Evolutionary conservation across 257 asterid genomes (phyloP).

Genomic region (Fraxinus cuspidata): DNA sequence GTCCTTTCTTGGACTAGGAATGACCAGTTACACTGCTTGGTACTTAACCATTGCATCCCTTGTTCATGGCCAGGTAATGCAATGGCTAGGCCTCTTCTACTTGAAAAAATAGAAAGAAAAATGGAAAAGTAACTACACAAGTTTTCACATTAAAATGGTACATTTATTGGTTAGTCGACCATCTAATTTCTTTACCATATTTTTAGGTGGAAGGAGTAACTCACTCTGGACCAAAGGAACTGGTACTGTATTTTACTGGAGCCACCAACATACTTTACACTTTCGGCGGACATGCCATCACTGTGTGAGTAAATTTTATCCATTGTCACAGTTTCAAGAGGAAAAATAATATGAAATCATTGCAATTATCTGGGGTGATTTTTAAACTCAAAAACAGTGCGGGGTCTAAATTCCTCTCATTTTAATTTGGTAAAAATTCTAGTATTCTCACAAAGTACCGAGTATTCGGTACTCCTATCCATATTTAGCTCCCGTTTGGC

Average conservation of each 20-base stretch:
- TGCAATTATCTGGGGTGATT: too few species aligned
- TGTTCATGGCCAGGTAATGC: slow-evolving; percentile 37
- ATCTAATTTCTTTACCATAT: background rate
- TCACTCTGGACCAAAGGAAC: slow-evolving; percentile 34
- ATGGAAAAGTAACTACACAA: too few species aligned
- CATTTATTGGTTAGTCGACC: background rate
- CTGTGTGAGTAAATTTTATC: slow-evolving; percentile 31
- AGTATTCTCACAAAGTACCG: too few species aligned
- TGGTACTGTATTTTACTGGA: slow-evolving; percentile 41
- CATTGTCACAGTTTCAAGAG: background rate
- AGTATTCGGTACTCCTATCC: too few species aligned
- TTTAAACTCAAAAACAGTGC: too few species aligned
- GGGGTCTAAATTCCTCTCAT: too few species aligned
- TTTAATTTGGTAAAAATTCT: too few species aligned
- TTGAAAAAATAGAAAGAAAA: too few species aligned
- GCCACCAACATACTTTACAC: slow-evolving; percentile 43
- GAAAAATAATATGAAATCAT: background rate
- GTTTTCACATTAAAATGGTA: too few species aligned
- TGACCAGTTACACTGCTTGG: slow-evolving; percentile 43
- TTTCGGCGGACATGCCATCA: slow-evolving; percentile 43
- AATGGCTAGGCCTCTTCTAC: too few species aligned
- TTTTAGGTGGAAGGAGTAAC: slow-evolving; percentile 36
- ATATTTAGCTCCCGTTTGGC: too few species aligned
- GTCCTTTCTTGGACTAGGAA: slow-evolving; percentile 39
- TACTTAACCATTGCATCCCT: slow-evolving; percentile 40